Base-by-base conservation (phyloP, 345 rosid genomes). In the Populus simonii region DNA sequence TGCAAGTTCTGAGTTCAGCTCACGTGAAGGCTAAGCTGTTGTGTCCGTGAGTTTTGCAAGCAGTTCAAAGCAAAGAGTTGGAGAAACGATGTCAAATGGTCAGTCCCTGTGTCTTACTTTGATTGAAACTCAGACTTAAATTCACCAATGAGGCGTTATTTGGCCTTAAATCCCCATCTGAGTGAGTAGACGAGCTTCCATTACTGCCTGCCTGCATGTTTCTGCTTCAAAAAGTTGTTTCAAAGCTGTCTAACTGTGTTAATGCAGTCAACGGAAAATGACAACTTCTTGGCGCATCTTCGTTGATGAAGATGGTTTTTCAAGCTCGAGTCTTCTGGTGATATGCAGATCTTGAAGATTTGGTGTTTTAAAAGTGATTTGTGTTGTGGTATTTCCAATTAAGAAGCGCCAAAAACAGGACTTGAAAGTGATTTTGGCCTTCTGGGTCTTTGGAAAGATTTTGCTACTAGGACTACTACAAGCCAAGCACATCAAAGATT, bases 1-100 rank as follows among this genome's bases (percentile, higher is more conserved):
- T 74, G 81, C 81, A 67, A 62, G 63, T 69, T 68, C 76, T 79
- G 81, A 66, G 81, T 78, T 80, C 88, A 80, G 83, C 83, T 86
- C 91, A 90, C 93, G 91, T 88, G 93, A 82, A 66, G 76, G 66
- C 82, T 66, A 71, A 13, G 77, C 80, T 36, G 78, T 27, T 43
- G 31, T 78, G 84, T 83, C 86, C 81, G 84, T 86, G 86, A 86
- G 83, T 73, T 83, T 80, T 79, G 74, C 82, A 66, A 80, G 83
- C 29, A 59, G 29, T 25, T 23, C 65, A 59, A 59, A 9, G 65
- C 83, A 83, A 68, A 74, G 74, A 77, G 85, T 83, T 84, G 86
- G 85, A 84, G 87, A 77, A 82, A 80, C 83, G 87, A 81, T 80
- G 84, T 84, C 65, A 23, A 23, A 59, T 59, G 15, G 65, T 23